Conservation (phyloP, 2,329 filamentous ascomycete species). For the Drechslera avenae region DNA sequence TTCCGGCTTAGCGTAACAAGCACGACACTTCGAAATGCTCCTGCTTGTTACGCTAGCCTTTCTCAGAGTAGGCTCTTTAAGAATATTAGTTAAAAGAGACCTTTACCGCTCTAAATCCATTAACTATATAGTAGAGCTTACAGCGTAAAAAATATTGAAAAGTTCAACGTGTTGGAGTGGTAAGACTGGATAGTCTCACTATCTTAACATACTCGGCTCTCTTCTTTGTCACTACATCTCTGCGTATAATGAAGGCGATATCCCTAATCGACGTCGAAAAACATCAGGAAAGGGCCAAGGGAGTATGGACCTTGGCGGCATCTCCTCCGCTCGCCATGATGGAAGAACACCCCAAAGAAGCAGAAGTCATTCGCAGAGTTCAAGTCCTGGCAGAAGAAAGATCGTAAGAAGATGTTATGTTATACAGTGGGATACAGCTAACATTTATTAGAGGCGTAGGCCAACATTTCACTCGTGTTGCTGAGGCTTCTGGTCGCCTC, state of each 20-base stretch:
- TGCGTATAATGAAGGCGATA: no score
- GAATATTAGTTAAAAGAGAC: background rate
- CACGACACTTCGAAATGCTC: background rate
- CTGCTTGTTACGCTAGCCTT: background rate
- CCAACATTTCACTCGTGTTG: constrained; percentile 10
- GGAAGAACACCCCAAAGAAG: constrained; percentile 10
- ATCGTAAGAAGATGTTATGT: constrained; percentile 9
- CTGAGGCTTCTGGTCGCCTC: constrained; percentile 8
- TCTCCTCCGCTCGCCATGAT: constrained; percentile 9
- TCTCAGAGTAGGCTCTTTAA: background rate
- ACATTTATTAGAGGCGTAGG: constrained; percentile 10
- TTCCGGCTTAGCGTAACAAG: background rate
- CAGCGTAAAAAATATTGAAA: background rate
- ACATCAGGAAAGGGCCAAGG: no score
- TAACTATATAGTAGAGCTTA: constrained; percentile 1
- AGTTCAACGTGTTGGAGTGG: background rate
- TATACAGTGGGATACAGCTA: constrained; percentile 10
- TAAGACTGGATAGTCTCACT: no score
- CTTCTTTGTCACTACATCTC: no score
- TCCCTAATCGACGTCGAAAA: no score
- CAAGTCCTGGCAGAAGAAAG: constrained; percentile 7
- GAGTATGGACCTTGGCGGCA: constrained; percentile 7
- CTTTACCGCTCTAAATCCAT: background rate
- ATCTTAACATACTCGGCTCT: no score
- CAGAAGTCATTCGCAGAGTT: constrained; percentile 10